Evolutionary conservation across 2,329 filamentous ascomycete species (phyloP).

Genomic region (Botrytis deweyae): DNA sequence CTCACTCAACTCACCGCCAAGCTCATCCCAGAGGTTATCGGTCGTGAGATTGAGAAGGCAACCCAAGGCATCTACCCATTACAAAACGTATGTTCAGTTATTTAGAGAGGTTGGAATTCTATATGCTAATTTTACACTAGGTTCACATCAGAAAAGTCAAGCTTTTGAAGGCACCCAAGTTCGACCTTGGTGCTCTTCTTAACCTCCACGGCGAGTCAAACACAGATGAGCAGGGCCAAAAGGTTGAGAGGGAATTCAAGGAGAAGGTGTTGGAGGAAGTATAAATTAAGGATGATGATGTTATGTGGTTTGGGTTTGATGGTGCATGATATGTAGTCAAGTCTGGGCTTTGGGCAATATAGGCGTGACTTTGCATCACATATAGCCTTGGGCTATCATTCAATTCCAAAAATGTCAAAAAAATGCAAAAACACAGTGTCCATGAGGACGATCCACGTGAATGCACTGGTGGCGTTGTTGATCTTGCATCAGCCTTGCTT

Average conservation of each 20-base stretch:
- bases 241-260: constrained; percentile 99
- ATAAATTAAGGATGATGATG: constrained; percentile 54
- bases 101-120: constrained; percentile 1
- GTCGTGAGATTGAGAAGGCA: constrained; percentile 99
- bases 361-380: constrained; percentile 38
- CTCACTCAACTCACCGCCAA: constrained; percentile 96
- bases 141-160: constrained; percentile 99
- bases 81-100: constrained; percentile 74
- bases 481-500: constrained; percentile 14
- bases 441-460: constrained; percentile 17
- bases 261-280: constrained; percentile 92
- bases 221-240: constrained; percentile 95
- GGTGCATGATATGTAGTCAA: constrained; percentile 41
- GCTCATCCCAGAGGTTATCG: constrained; percentile 99
- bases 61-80: constrained; percentile 99
- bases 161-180: constrained; percentile 98
- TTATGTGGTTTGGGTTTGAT: constrained; percentile 36
- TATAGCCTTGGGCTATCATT: constrained; percentile 39
- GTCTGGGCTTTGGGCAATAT: constrained; percentile 39
- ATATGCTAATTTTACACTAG: constrained; percentile 52
- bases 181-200: constrained; percentile 95
- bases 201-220: constrained; percentile 96
- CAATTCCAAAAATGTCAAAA: constrained; percentile 25
- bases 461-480: constrained; percentile 1
- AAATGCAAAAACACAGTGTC: constrained; percentile 29